Percentiles rank a stretch among this genome's conserved stretches.
phyloP scores from a whole-genome alignment of 495 filamentous ascomycete species.

The Penicillium crystallinum region DNA sequence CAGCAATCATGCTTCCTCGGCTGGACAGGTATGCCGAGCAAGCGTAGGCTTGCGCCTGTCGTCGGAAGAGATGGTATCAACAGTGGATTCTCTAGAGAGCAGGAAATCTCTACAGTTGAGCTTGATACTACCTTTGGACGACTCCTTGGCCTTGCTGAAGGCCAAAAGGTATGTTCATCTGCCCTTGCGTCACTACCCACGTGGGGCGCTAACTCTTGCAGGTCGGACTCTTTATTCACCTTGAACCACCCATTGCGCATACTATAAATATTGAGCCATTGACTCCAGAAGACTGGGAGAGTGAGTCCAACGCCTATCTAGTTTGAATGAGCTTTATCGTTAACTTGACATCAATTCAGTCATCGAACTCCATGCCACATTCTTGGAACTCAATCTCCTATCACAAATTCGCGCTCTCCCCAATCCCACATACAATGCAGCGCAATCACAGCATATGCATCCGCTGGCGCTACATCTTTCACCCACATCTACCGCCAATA shows the following conservation, averaged over 20 bases:
- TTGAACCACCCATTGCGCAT: slow-evolving; percentile 84
- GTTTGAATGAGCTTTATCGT: neutral
- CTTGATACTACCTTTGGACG: slow-evolving; percentile 86
- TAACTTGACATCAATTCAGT: slow-evolving; percentile 42
- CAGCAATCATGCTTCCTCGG: slow-evolving; percentile 76
- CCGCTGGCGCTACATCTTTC: slow-evolving; percentile 90
- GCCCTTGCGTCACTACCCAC: slow-evolving; percentile 1
- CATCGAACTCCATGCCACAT: slow-evolving; percentile 92
- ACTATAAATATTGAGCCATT: slow-evolving; percentile 95
- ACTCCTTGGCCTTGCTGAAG: slow-evolving; percentile 73
- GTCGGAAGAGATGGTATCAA: slow-evolving; percentile 67
- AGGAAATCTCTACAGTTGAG: slow-evolving; percentile 73
- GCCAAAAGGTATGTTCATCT: slow-evolving; percentile 65
- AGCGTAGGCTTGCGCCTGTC: slow-evolving; percentile 67
- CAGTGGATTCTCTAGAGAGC: slow-evolving; percentile 56
- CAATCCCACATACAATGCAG: slow-evolving; percentile 62
- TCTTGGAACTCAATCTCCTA: slow-evolving; percentile 87
- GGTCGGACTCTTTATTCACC: slow-evolving; percentile 67
- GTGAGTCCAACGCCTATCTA: slow-evolving; percentile 31
- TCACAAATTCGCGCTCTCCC: slow-evolving; percentile 90
- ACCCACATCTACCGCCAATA: slow-evolving; percentile 90
- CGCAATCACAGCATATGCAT: slow-evolving; percentile 53
- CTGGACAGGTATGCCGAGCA: slow-evolving; percentile 97
- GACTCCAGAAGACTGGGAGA: slow-evolving; percentile 93
- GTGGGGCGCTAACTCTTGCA: slow-evolving; percentile 28